Conservation (phyloP, 1,284 basidiomycete species). For the Apiotrichum siamense region DNA sequence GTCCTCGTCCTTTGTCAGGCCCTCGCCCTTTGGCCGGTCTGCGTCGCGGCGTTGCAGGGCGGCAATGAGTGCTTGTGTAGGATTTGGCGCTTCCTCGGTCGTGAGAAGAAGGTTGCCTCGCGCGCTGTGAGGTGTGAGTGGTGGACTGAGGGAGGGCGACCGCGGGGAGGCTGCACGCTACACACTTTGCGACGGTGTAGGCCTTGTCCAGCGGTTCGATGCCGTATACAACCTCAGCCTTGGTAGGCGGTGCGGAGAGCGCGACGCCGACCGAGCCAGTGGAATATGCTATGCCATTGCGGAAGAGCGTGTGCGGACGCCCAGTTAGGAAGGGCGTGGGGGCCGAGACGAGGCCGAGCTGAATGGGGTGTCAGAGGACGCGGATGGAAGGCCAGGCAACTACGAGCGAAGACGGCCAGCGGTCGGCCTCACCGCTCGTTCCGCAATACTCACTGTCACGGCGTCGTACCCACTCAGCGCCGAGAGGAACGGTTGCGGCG, state of each 20-base stretch:
- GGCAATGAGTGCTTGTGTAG: constrained; percentile 61
- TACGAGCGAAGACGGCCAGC: too few species aligned
- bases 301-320: constrained; percentile 67
- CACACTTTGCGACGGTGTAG: constrained; percentile 57
- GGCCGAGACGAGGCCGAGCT: constrained; percentile 67
- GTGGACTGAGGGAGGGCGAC: too few species aligned
- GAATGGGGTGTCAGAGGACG: background rate
- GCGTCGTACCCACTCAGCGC: constrained; percentile 17
- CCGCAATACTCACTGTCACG: constrained; percentile 5
- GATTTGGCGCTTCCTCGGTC: constrained; percentile 55
- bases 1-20: constrained; percentile 59
- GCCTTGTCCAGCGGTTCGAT: constrained; percentile 54
- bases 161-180: background rate
- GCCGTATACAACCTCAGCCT: constrained; percentile 52
- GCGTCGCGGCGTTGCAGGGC: constrained; percentile 51
- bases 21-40: constrained; percentile 12
- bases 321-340: constrained; percentile 83
- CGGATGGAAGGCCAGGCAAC: too few species aligned
- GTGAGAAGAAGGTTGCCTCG: constrained; percentile 73
- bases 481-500: constrained; percentile 26
- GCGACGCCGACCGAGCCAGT: constrained; percentile 70
- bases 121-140: constrained; percentile 9
- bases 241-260: constrained; percentile 43
- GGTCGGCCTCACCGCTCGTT: too few species aligned
- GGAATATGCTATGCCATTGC: constrained; percentile 55